Conservation (phyloP, 1,139 yeast genomes). For the Scheffersomyces stambukii region DNA sequence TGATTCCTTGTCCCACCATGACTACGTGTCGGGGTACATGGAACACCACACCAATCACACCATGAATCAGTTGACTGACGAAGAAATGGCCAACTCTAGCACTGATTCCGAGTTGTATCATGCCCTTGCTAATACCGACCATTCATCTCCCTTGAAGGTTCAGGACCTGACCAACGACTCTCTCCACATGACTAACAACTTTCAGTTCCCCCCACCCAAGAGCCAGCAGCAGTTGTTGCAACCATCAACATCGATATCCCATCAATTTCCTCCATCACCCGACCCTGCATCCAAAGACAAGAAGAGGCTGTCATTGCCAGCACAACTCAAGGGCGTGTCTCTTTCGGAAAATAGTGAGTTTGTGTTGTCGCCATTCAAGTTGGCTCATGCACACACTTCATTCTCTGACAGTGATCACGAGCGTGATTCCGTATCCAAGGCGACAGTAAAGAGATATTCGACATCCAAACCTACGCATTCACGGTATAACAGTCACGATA, state of each 20-base stretch:
- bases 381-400: constrained; percentile 15
- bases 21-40: constrained; percentile 5
- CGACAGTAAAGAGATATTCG: constrained; percentile 19
- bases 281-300: constrained; percentile 23
- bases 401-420: constrained; percentile 1
- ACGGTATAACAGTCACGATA: constrained; percentile 43
- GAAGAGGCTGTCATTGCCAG: constrained; percentile 37
- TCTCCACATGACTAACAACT: constrained; percentile 18
- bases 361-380: constrained; percentile 42
- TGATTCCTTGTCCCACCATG: constrained; percentile 3
- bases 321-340: constrained; percentile 18
- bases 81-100: too few relatives aligned
- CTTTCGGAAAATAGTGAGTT: constrained; percentile 29
- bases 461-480: constrained; percentile 32
- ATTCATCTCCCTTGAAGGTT: constrained; percentile 26
- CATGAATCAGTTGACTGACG: constrained; percentile 22
- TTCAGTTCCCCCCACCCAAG: constrained; percentile 23
- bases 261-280: constrained; percentile 33
- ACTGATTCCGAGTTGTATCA: constrained; percentile 11
- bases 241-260: constrained; percentile 4
- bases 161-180: constrained; percentile 14
- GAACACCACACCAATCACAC: constrained; percentile 15
- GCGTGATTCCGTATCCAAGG: constrained; percentile 2
- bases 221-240: constrained; percentile 8
- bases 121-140: constrained; percentile 6